Evolutionary conservation across 1,139 yeast species (phyloP), one percentile per base, ranked within the genome.

Genomic region (Magnusiomyces tetraspermus): DNA sequence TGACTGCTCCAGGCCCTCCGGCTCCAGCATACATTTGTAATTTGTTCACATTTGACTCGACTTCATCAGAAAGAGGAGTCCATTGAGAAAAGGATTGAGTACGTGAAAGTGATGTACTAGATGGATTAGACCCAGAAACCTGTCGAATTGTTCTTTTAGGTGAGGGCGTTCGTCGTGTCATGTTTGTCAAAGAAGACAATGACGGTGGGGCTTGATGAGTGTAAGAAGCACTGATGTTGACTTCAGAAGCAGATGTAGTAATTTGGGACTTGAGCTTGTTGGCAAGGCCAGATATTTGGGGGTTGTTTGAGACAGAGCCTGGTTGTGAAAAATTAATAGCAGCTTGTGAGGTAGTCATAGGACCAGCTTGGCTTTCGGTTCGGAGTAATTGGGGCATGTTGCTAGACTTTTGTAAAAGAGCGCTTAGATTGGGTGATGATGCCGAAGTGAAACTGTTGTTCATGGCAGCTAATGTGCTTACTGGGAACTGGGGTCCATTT

Each of bases 391-490:
- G 38, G 17, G 38, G 38, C 38, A 33, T 33, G 5, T 8, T 15
- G n/a, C 5, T 8, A 15, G 50, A 23, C 33, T 51, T 13, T 50
- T 40, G 30, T 6, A 13, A 19, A 48, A n/a, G 46, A 6, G 33
- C 28, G 3, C 47, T 26, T 26, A 38, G 44, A 30, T 37, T 33
- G 4, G 58, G 49, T 11, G 46, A 23, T 2, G 51, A 52, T 26
- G 52, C 42, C 8, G 24, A 38, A 19, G 42, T 38, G 22, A n/a
- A n/a, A n/a, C n/a, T n/a, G n/a, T n/a, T n/a, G n/a, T n/a, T n/a
- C n/a, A n/a, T n/a, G n/a, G n/a, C n/a, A n/a, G n/a, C n/a, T n/a
- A n/a, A n/a, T n/a, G n/a, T n/a, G n/a, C n/a, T n/a, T n/a, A n/a
- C n/a, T n/a, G n/a, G n/a, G n/a, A n/a, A n/a, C n/a, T n/a, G n/a